Evolutionary conservation across 495 filamentous ascomycete genomes (phyloP).

Genomic region (Hypomontagnella submonticulosa): DNA sequence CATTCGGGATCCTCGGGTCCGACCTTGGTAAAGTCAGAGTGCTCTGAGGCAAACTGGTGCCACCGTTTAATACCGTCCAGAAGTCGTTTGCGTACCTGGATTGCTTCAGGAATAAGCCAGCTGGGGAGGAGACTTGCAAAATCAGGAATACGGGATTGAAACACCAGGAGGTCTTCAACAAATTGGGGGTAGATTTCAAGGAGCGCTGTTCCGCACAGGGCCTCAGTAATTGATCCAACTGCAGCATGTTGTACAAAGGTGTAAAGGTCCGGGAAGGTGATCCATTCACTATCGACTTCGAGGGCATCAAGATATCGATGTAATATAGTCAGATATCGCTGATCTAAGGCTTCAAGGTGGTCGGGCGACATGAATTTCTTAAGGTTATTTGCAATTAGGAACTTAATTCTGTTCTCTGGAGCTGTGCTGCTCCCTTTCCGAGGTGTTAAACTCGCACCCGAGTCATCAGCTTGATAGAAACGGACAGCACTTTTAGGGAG

Average conservation of each 20-base stretch:
- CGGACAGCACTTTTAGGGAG: conserved; percentile 1
- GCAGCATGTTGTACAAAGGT: background rate
- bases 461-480: background rate
- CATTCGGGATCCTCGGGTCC: background rate
- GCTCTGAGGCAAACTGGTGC: background rate
- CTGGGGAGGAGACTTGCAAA: background rate
- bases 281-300: background rate
- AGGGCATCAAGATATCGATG: background rate
- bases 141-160: background rate
- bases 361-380: background rate
- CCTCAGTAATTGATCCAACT: background rate
- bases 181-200: background rate
- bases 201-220: background rate
- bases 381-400: background rate
- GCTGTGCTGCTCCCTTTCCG: background rate
- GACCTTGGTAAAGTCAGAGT: background rate
- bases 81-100: background rate
- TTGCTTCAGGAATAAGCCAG: background rate
- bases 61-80: background rate
- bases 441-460: background rate
- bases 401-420: background rate
- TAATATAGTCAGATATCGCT: background rate
- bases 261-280: background rate
- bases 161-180: background rate
- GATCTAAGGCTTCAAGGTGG: conserved; percentile 3